A percentile compares a stretch with the other conserved stretches of the same genome.
Evolutionary conservation across 1,139 yeast species (phyloP).

Genomic region (Lizanozyma gosingica): DNA sequence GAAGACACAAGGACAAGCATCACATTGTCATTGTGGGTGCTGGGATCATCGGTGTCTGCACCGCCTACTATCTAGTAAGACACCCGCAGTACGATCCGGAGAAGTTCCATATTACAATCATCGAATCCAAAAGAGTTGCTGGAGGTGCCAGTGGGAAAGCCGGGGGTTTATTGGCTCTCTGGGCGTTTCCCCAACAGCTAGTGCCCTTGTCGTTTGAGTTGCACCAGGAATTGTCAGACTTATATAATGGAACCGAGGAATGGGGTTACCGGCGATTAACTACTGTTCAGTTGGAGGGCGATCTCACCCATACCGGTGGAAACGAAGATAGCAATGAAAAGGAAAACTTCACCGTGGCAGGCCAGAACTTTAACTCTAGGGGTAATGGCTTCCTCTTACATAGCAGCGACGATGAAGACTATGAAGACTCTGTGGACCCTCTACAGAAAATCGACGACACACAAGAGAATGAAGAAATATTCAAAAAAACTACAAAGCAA

Average conservation of each 20-base stretch:
- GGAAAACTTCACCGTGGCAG: neutral
- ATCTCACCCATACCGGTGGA: slow-evolving; percentile 36
- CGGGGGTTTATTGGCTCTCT: slow-evolving; percentile 85
- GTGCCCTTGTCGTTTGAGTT: slow-evolving; percentile 82
- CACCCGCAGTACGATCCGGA: slow-evolving; percentile 73
- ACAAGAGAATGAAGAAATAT: slow-evolving; percentile 4
- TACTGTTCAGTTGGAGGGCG: slow-evolving; percentile 84
- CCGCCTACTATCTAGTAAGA: slow-evolving; percentile 78
- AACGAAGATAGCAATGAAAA: slow-evolving; percentile 12
- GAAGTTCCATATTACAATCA: slow-evolving; percentile 73
- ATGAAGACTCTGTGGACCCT: slow-evolving; percentile 3
- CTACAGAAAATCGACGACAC: slow-evolving; percentile 3
- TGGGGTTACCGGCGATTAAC: slow-evolving; percentile 93
- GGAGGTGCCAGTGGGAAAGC: slow-evolving; percentile 98
- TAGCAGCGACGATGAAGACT: slow-evolving; percentile 6
- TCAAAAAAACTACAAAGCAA: slow-evolving; percentile 13
- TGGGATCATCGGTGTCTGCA: slow-evolving; percentile 92
- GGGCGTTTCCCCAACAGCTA: slow-evolving; percentile 96
- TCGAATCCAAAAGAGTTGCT: slow-evolving; percentile 88
- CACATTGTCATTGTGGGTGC: slow-evolving; percentile 82
- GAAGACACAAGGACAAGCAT: slow-evolving; percentile 49
- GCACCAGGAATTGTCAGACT: slow-evolving; percentile 74
- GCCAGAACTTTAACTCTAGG: neutral
- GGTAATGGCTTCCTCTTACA: neutral
- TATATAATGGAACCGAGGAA: slow-evolving; percentile 69